phyloP scores from a whole-genome alignment of 2,329 filamentous ascomycete genomes.

The Aspergillus ustus region DNA sequence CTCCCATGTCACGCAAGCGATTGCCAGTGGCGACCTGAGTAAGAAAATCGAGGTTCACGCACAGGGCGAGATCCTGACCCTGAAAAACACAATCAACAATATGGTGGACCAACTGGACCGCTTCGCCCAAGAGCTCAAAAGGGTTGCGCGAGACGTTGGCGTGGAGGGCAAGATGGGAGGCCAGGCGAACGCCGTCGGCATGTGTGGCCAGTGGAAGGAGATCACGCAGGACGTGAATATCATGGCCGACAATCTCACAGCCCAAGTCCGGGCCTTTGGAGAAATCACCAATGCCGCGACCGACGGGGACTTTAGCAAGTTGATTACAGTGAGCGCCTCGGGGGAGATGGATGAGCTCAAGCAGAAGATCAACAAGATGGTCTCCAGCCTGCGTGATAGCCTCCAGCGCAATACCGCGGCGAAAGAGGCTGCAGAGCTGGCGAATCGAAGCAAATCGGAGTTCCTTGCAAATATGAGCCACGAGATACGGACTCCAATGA shows the following conservation, averaged over 20 bases:
- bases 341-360: slow-evolving; percentile 99
- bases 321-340: slow-evolving; percentile 96
- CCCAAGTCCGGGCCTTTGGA: slow-evolving; percentile 95
- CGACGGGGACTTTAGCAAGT: slow-evolving; percentile 94
- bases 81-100: slow-evolving; percentile 98
- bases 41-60: slow-evolving; percentile 95
- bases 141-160: slow-evolving; percentile 93
- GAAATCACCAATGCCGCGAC: slow-evolving; percentile 97
- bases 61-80: slow-evolving; percentile 88
- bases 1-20: slow-evolving; percentile 91
- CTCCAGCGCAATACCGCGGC: slow-evolving; percentile 96
- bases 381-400: slow-evolving; percentile 90
- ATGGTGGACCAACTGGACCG: slow-evolving; percentile 96
- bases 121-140: slow-evolving; percentile 94
- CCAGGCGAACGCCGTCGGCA: slow-evolving; percentile 89
- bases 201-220: slow-evolving; percentile 96
- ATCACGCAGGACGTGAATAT: slow-evolving; percentile 97
- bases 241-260: slow-evolving; percentile 85
- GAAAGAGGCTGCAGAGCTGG: slow-evolving; percentile 90
- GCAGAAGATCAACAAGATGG: slow-evolving; percentile 99
- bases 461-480: slow-evolving; percentile 99
- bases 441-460: slow-evolving; percentile 97
- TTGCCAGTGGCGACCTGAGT: slow-evolving; percentile 93
- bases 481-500: slow-evolving; percentile 97
- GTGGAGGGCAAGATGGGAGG: slow-evolving; percentile 99